Conservation (phyloP, 2,329 filamentous ascomycete genomes). For the Arthrobotrys sphaeroides region DNA sequence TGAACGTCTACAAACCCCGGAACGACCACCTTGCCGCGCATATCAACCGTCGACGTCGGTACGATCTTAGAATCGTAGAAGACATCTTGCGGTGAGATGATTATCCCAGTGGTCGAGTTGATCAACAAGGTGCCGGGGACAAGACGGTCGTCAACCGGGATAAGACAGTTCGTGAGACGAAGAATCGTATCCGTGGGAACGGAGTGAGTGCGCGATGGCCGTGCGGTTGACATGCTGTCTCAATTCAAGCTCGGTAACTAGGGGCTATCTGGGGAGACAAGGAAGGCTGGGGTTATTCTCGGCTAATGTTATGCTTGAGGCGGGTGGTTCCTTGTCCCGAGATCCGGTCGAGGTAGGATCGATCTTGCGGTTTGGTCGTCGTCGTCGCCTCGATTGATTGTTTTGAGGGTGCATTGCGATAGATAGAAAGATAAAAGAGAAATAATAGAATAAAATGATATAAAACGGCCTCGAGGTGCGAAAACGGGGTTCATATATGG, state of each 20-base stretch:
- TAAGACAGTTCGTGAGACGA: constrained; percentile 87
- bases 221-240: constrained; percentile 13
- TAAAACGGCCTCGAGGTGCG: constrained; percentile 1
- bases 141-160: constrained; percentile 74
- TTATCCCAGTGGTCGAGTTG: constrained; percentile 80
- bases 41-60: constrained; percentile 79
- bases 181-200: constrained; percentile 67
- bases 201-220: constrained; percentile 27
- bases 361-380: constrained; percentile 5
- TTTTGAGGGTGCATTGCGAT: constrained; percentile 37
- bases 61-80: constrained; percentile 75
- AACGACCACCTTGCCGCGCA: constrained; percentile 82
- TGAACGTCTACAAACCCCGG: constrained; percentile 91
- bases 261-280: background rate
- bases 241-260: background rate
- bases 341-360: background rate
- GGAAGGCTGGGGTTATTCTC: background rate
- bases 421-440: constrained; percentile 21
- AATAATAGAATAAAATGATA: constrained; percentile 9
- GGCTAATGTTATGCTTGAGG: constrained; percentile 1
- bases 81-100: constrained; percentile 74
- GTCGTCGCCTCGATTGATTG: background rate
- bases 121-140: constrained; percentile 88
- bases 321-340: constrained; percentile 22
- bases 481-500: constrained; percentile 29